Evolutionary conservation across 73 alveolate genomes (phyloP).

Genomic region (Paramecium primaurelia): DNA sequence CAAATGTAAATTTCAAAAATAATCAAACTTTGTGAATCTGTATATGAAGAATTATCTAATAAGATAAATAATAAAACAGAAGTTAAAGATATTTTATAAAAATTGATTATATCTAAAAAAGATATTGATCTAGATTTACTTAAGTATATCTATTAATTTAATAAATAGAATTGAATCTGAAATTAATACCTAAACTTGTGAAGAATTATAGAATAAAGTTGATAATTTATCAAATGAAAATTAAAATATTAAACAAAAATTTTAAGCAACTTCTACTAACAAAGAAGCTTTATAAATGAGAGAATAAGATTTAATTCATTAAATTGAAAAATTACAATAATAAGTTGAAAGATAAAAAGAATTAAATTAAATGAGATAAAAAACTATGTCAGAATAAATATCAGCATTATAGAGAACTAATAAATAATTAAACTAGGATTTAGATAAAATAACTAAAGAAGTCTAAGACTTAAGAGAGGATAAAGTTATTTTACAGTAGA

Average conservation of each 20-base stretch:
- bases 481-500: not conserved
- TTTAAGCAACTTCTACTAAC: not conserved
- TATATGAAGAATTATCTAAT: not conserved
- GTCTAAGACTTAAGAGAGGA: not conserved
- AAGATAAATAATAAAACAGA: not conserved
- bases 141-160: not conserved
- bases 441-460: not conserved
- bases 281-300: slow-evolving; percentile 5
- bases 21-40: not conserved
- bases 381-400: not conserved
- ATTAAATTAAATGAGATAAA: not conserved
- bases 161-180: not conserved
- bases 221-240: slow-evolving; percentile 1
- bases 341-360: slow-evolving; percentile 9
- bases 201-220: not conserved
- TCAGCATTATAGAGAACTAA: not conserved
- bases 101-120: not conserved
- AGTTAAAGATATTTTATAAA: not conserved
- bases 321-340: not conserved
- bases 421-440: not conserved
- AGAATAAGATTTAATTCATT: not conserved
- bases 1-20: not conserved
- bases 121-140: not conserved
- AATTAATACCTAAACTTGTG: not conserved
- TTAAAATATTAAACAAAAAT: not conserved